These are phyloP conservation scores for Amanita thiersii DNA, from an alignment of 768 basidiomycete genomes.

Conservation along the genomic window DNA sequence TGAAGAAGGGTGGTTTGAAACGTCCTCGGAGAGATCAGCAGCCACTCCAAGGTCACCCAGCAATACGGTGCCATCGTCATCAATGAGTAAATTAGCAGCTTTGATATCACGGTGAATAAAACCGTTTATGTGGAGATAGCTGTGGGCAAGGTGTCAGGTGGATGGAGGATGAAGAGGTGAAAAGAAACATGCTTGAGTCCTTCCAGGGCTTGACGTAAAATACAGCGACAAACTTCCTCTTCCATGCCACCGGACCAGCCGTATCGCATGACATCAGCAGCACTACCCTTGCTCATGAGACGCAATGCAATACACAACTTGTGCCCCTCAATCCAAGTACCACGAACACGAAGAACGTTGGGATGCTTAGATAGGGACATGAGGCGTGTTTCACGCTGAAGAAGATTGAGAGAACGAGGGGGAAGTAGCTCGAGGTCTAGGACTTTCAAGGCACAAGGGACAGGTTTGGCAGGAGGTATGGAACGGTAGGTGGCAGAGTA, in stretches of 20 bases:
- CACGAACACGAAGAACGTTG: conserved; percentile 88
- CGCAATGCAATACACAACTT: conserved; percentile 82
- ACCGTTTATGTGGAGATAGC: conserved; percentile 83
- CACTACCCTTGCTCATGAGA: conserved; percentile 85
- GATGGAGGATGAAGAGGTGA: conserved; percentile 5
- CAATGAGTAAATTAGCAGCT: conserved; percentile 88
- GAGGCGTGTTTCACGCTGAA: conserved; percentile 80
- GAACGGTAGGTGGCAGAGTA: conserved; percentile 65
- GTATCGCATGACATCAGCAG: conserved; percentile 78
- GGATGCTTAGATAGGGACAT: conserved; percentile 92
- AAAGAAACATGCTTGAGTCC: conserved; percentile 65
- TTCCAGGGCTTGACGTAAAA: conserved; percentile 77
- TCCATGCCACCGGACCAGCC: conserved; percentile 86
- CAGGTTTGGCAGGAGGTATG: conserved; percentile 21
- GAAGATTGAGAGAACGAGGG: conserved; percentile 57
- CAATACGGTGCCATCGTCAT: conserved; percentile 85
- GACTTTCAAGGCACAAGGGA: conserved; percentile 81
- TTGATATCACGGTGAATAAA: conserved; percentile 94
- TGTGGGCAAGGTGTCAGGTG: conserved; percentile 18
- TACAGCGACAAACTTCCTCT: conserved; percentile 81
- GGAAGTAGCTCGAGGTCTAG: conserved; percentile 79
- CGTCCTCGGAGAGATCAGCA: conserved; percentile 69
- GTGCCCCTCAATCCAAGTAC: conserved; percentile 81
- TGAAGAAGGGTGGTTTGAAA: conserved; percentile 22
- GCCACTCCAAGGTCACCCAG: conserved; percentile 92